Percentiles rank a stretch among this genome's conserved stretches.
Conservation (phyloP, 2,329 filamentous ascomycete genomes). For the Metarhizium sp. region DNA sequence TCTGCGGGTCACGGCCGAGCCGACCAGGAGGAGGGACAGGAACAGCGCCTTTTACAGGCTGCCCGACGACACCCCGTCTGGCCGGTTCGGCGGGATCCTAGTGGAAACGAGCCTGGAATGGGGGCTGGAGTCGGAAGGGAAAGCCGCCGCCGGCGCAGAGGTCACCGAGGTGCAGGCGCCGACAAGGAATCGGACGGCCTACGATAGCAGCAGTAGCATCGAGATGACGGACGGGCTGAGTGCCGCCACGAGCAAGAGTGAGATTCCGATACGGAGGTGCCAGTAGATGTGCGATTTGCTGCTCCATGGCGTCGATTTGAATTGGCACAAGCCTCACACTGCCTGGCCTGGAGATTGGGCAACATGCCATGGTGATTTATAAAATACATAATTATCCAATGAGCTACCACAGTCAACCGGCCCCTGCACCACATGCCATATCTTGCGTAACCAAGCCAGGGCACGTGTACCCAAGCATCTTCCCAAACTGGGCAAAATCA, state of each 20-base stretch:
- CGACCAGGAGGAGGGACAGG: slow-evolving; percentile 11
- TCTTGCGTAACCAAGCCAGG: no score
- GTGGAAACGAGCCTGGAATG: slow-evolving; percentile 4
- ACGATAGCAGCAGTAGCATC: background rate
- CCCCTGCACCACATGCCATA: no score
- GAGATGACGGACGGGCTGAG: background rate
- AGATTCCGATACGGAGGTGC: no score
- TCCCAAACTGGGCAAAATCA: no score
- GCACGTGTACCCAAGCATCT: no score
- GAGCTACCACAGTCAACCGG: no score
- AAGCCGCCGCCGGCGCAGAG: background rate
- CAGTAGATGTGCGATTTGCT: no score
- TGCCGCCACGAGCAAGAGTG: background rate
- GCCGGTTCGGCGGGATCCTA: background rate
- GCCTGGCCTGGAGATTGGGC: no score
- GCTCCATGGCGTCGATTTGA: no score
- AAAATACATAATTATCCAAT: no score
- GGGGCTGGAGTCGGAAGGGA: background rate
- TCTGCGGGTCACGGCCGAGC: slow-evolving; percentile 3
- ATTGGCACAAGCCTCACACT: no score
- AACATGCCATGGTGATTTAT: no score
- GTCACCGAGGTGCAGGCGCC: background rate
- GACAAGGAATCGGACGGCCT: background rate
- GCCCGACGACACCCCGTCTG: slow-evolving; percentile 16
- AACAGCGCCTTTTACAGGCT: slow-evolving; percentile 23